These are phyloP conservation scores for Aspergillus aculeatinus DNA, from an alignment of 2,329 filamentous ascomycete genomes.

Conservation along the genomic window DNA sequence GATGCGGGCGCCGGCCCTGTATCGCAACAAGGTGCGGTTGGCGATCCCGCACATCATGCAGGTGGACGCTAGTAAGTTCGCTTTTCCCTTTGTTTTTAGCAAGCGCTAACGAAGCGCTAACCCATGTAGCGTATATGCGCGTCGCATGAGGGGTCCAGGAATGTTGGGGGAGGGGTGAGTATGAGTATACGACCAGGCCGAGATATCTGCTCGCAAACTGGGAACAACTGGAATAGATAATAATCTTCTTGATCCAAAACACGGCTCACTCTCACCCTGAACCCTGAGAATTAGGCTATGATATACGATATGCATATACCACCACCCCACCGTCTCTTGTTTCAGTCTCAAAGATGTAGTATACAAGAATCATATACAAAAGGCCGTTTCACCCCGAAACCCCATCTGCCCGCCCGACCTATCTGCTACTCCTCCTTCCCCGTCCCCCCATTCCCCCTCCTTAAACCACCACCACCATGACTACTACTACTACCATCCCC, in stretches of 20 bases:
- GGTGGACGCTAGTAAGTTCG: slow-evolving; percentile 82
- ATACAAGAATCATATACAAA: too few relatives aligned
- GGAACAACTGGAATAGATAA: neutral
- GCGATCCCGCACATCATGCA: slow-evolving; percentile 84
- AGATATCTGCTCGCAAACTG: neutral
- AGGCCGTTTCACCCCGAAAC: too few relatives aligned
- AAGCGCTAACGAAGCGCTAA: slow-evolving; percentile 6
- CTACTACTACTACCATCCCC: neutral
- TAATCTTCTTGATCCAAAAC: neutral
- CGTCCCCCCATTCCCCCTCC: neutral
- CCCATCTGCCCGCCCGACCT: too few relatives aligned
- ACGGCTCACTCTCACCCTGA: too few relatives aligned
- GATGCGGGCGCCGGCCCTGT: slow-evolving; percentile 72
- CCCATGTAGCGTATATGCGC: slow-evolving; percentile 31
- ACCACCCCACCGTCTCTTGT: too few relatives aligned
- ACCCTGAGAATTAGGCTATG: too few relatives aligned
- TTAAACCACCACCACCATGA: neutral
- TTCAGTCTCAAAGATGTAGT: too few relatives aligned
- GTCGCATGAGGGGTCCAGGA: slow-evolving; percentile 10
- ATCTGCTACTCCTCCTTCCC: neutral
- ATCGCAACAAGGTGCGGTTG: slow-evolving; percentile 88
- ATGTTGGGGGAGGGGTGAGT: neutral
- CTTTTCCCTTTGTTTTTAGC: too few relatives aligned
- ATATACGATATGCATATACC: too few relatives aligned
- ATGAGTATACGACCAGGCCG: neutral